Evolutionary conservation across 2,329 filamentous ascomycete genomes (phyloP).

Genomic region (Seiridium cupressi): DNA sequence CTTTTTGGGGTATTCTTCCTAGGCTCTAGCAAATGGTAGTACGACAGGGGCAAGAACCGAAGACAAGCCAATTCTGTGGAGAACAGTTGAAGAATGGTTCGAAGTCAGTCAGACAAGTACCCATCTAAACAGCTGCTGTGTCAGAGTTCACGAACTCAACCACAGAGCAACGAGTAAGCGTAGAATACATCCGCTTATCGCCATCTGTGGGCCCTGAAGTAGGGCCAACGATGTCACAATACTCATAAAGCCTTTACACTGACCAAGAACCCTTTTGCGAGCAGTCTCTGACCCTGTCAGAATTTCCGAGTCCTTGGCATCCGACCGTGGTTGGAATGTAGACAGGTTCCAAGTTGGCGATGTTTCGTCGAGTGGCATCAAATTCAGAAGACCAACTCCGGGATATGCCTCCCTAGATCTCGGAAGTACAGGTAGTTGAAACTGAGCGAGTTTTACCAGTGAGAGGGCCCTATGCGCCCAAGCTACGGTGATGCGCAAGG

Average conservation of each 20-base stretch:
- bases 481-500: background rate
- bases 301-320: background rate
- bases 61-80: background rate
- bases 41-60: background rate
- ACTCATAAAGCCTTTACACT: background rate
- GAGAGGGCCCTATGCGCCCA: background rate
- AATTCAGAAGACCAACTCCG: background rate
- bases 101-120: background rate
- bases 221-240: background rate
- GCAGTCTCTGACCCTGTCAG: background rate
- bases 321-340: background rate
- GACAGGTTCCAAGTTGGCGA: background rate
- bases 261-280: background rate
- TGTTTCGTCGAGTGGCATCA: background rate
- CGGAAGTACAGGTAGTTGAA: background rate
- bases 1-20: background rate
- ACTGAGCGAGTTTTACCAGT: background rate
- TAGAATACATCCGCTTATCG: background rate
- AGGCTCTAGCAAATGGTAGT: background rate
- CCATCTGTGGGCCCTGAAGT: background rate
- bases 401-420: background rate
- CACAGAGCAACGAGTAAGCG: background rate
- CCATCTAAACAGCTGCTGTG: background rate
- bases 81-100: background rate
- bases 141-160: background rate